Evolutionary conservation across 345 rosid species (phyloP), one percentile per base, ranked within the genome.

Genomic region (Brassica cretica): DNA sequence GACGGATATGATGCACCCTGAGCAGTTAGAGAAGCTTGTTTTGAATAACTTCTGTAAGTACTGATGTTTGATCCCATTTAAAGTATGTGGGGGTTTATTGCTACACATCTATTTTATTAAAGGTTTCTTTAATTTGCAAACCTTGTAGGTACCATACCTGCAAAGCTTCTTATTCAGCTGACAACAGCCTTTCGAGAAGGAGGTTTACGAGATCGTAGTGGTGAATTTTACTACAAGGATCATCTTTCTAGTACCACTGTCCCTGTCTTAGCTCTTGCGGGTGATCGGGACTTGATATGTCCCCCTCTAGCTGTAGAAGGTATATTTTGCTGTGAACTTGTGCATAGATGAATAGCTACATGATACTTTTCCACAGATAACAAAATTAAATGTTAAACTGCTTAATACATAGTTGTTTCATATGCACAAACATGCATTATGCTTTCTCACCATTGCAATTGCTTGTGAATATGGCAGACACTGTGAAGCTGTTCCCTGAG

Each of bases 1-100:
- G 63, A 84, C 88, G 65, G 97, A 91, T 85, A 95, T 95, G 99
- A 92, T 95, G 99, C 96, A 88, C 82, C 98, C 97, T 25, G 97
- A 93, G 77, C 56, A 89, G 88, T 84, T 95, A 75, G 82, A 95
- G 78, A 95, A 91, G 89, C 98, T 95, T 15, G 84, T 93, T 82
- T 69, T 93, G 85, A 95, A 93, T 80, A 95, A 86, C 84, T 93
- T 95, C 68, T 89, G 99, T 95, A 82, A 89, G 98, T 85, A 67
- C 62, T 53, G 16, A 15, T 4, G 37, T 49, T 39, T 30, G 65
- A 55, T 80, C 74, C 76, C 70, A 33, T 21, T 21, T 69, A 8
- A 32, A 6, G 73, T 15, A 67, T 60, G 46, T n/a, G n/a, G n/a
- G n/a, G n/a, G n/a, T n/a, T n/a, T n/a, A n/a, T n/a, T n/a, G n/a